phyloP scores from a whole-genome alignment of 2,329 filamentous ascomycete genomes.

The Xylariaceae sp. region DNA sequence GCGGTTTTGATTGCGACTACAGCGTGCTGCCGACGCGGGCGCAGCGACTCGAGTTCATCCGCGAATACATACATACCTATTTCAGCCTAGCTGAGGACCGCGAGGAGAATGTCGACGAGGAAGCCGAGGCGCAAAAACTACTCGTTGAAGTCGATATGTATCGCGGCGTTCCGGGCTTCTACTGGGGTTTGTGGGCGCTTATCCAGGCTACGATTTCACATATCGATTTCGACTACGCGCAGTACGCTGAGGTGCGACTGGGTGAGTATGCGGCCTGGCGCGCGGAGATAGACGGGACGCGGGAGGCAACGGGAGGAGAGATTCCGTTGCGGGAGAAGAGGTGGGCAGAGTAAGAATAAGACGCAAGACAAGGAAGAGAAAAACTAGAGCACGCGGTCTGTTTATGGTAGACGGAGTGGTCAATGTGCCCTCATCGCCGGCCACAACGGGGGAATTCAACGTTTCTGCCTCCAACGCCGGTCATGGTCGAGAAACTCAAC shows the following conservation, averaged over 20 bases:
- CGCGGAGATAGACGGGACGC: slow-evolving; percentile 61
- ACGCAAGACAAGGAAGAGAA: background rate
- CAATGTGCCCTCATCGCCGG: background rate
- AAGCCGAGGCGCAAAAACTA: slow-evolving; percentile 62
- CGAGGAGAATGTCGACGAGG: slow-evolving; percentile 37
- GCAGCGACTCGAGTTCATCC: slow-evolving; percentile 74
- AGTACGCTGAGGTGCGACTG: slow-evolving; percentile 79
- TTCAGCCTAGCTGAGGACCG: slow-evolving; percentile 45
- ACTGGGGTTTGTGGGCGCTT: slow-evolving; percentile 89
- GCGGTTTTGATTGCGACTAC: slow-evolving; percentile 92
- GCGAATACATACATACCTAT: slow-evolving; percentile 76
- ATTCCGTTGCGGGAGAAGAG: slow-evolving; percentile 66
- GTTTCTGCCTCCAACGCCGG: background rate
- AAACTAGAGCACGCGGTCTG: background rate
- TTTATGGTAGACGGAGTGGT: background rate
- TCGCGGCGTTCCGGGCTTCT: slow-evolving; percentile 83
- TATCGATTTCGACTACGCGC: slow-evolving; percentile 95
- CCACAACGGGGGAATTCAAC: background rate
- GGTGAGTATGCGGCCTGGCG: slow-evolving; percentile 95
- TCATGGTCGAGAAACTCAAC: too few relatives aligned
- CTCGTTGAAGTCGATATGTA: slow-evolving; percentile 79
- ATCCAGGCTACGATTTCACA: slow-evolving; percentile 92
- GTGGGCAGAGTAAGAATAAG: slow-evolving; percentile 58
- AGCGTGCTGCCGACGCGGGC: slow-evolving; percentile 70
- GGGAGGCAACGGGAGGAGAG: slow-evolving; percentile 40